Percentiles rank a stretch among this genome's conserved stretches.
Evolutionary conservation across 228 moss, liverwort and hornwort species (phyloP).

Genomic region (Sphagnum magellanicum): DNA sequence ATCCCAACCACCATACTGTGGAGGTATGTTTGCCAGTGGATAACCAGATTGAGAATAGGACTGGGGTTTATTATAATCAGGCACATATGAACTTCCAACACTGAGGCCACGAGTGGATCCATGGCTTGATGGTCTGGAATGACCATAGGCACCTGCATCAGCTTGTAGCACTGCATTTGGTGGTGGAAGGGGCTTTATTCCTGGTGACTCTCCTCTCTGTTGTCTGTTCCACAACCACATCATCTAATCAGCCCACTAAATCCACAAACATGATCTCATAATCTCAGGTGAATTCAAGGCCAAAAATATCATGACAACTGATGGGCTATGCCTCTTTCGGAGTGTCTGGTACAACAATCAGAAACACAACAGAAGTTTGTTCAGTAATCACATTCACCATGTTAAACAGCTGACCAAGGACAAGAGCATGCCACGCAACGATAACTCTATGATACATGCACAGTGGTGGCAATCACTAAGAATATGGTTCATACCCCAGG

Average conservation of each 20-base stretch:
- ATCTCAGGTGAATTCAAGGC: not conserved
- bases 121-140: not conserved
- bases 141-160: not conserved
- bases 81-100: not conserved
- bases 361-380: not conserved
- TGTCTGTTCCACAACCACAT: slow-evolving; percentile 13
- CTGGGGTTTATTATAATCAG: not conserved
- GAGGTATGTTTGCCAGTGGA: not conserved
- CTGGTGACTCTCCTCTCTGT: slow-evolving; percentile 19
- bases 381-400: not conserved
- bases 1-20: no score
- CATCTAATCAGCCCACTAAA: not conserved
- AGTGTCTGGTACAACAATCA: no score
- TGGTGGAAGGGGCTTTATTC: slow-evolving; percentile 42
- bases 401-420: not conserved
- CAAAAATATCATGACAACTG: not conserved
- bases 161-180: slow-evolving; percentile 3
- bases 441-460: not conserved
- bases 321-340: not conserved
- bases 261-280: not conserved
- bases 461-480: no score
- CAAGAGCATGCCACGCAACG: not conserved
- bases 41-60: not conserved
- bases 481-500: slow-evolving; percentile 22
- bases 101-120: not conserved